These are phyloP conservation scores for Ogataea trehalophila DNA, from an alignment of 805 yeast species.

Conservation along the genomic window DNA sequence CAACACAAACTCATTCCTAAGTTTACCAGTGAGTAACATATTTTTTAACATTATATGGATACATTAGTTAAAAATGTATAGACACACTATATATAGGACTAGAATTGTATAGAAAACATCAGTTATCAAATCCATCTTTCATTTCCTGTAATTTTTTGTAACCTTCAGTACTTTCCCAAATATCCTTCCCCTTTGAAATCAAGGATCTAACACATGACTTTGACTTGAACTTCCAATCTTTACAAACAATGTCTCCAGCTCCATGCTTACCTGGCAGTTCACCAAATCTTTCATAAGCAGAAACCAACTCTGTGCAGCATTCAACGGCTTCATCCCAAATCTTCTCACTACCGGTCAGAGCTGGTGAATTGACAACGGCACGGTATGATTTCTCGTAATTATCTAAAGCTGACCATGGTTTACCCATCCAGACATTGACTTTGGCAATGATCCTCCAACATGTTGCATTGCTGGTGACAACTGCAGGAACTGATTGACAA, in stretches of 20 bases:
- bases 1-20: too few relatives aligned
- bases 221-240: conserved; percentile 88
- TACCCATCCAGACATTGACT: conserved; percentile 80
- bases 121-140: conserved; percentile 37
- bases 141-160: conserved; percentile 60
- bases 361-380: conserved; percentile 61
- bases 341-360: conserved; percentile 52
- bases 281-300: conserved; percentile 87
- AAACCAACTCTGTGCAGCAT: conserved; percentile 69
- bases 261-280: conserved; percentile 73
- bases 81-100: background rate
- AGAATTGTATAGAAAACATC: background rate
- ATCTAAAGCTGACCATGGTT: conserved; percentile 85
- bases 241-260: conserved; percentile 81
- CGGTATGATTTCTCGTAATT: conserved; percentile 85
- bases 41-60: too few relatives aligned
- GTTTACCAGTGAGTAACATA: too few relatives aligned
- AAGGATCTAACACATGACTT: conserved; percentile 65
- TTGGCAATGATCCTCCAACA: conserved; percentile 81
- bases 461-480: conserved; percentile 61
- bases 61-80: background rate
- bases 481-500: conserved; percentile 61
- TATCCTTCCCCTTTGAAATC: conserved; percentile 70
- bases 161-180: conserved; percentile 78
- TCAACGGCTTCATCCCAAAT: conserved; percentile 79